Evolutionary conservation across 345 rosid genomes (phyloP).

Genomic region (Eucalyptus erythrocorys): DNA sequence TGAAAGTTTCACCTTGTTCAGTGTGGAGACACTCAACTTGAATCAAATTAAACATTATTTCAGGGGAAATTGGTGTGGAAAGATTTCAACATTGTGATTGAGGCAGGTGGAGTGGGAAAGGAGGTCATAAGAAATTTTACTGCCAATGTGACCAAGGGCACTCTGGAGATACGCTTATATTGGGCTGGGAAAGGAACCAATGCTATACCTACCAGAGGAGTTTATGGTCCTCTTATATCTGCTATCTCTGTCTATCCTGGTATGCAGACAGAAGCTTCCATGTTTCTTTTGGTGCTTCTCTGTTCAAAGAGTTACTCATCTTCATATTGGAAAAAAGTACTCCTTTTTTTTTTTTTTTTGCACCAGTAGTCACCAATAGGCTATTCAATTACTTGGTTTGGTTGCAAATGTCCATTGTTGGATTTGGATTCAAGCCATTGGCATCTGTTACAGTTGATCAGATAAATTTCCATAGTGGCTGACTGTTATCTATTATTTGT

Average conservation of each 20-base stretch:
- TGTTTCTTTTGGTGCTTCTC: background rate
- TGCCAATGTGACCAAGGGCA: slow-evolving; percentile 8
- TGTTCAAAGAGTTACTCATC: accelerated
- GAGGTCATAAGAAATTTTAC: slow-evolving; percentile 7
- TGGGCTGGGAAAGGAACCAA: slow-evolving; percentile 67
- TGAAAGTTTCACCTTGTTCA: background rate
- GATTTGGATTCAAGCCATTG: background rate
- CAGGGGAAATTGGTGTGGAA: slow-evolving; percentile 36
- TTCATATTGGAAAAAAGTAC: background rate
- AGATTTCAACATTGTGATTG: slow-evolving; percentile 44
- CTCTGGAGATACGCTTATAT: slow-evolving; percentile 40
- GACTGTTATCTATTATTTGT: background rate
- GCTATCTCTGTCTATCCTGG: slow-evolving; percentile 12
- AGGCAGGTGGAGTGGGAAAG: slow-evolving; percentile 33
- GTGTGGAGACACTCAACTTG: background rate
- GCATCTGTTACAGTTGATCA: background rate
- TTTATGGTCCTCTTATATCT: slow-evolving; percentile 61
- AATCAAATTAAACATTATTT: background rate
- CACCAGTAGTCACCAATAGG: background rate
- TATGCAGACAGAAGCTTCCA: background rate
- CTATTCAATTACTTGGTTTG: background rate
- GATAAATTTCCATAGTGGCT: background rate
- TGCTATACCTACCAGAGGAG: slow-evolving; percentile 24
- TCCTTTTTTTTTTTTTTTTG: background rate
- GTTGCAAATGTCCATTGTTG: background rate